Conservation (phyloP, 1,284 basidiomycete genomes). For the Anthracocystis panici-leucophaei region DNA sequence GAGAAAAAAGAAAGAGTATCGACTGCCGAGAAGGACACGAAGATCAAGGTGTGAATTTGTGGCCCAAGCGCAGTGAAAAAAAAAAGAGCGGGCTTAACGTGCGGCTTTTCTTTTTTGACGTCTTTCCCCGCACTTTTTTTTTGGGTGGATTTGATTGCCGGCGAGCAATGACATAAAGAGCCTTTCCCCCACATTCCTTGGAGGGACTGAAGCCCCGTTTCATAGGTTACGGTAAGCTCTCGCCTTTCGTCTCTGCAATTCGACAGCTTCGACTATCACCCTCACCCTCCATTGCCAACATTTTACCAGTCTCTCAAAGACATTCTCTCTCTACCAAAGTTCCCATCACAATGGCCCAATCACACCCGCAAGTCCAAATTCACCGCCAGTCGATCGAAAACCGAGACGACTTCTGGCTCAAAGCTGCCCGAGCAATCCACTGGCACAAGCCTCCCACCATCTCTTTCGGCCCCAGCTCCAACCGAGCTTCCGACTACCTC, state of each 20-base stretch:
- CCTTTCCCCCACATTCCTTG: neutral
- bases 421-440: constrained; percentile 50
- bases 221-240: constrained; percentile 7
- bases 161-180: neutral
- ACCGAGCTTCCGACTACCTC: constrained; percentile 24
- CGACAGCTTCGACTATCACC: neutral
- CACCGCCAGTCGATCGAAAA: constrained; percentile 51
- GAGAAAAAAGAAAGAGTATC: neutral
- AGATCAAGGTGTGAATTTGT: neutral
- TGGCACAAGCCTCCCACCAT: constrained; percentile 57
- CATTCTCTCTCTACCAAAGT: neutral
- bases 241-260: no score
- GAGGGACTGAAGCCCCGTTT: no score
- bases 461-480: constrained; percentile 47
- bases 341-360: constrained; percentile 11
- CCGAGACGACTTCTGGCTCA: constrained; percentile 56
- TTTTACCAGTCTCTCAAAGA: neutral
- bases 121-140: constrained; percentile 23
- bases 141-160: constrained; percentile 5
- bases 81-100: neutral
- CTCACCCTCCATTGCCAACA: neutral
- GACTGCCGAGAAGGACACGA: neutral
- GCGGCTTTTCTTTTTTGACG: constrained; percentile 13
- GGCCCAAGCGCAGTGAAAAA: neutral
- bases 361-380: constrained; percentile 52